Base-by-base conservation (phyloP, 1,284 basidiomycete species). In the Sanghuangporus baumii region DNA sequence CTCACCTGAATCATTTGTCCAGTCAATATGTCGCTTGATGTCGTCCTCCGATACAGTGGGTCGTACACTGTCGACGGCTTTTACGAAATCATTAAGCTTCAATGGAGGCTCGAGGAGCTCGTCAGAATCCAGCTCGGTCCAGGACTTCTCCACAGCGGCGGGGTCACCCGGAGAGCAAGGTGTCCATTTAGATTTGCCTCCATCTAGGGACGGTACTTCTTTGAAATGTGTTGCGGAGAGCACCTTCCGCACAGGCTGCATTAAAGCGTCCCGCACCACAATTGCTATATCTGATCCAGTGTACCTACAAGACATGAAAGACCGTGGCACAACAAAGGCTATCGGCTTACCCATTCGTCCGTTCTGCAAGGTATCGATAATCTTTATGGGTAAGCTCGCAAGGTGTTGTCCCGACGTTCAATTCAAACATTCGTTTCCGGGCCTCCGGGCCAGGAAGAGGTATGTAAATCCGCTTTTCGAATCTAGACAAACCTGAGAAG, bases 171-270 rank as follows among this genome's bases (percentile, higher is more conserved):
- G 96, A 6, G 95, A 98, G 74, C 96, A 99, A 6, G 96, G 96
- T 26, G 94, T 98, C 87, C 81, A 89, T 78, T 84, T 87, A 65
- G 63, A 74, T 66, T 78, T 77, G 1, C 72, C 66, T n/a, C 74
- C 71, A 6, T 70, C 69, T 3, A 75, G 71, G 16, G 78, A 74
- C 1, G 70, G 66, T 7, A 83, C 76, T n/a, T 72, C 77, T 71
- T 95, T 96, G 80, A 99, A 99, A 75, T 99, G 96, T 2, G 96
- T 98, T 1, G 97, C 95, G 31, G 89, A 87, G 51, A 98, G 85
- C 48, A 99, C 94, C 74, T 98, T 99, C 62, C 97, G 87, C 23
- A 99, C 94, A 0, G 97, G 96, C 74, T 99, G 96, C 96, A 99
- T 99, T 64, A 99, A 81, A 1, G 96, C 96, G 71, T 99, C 97